phyloP scores from a whole-genome alignment of 768 basidiomycete genomes.

The Leccinum disarticulatum region DNA sequence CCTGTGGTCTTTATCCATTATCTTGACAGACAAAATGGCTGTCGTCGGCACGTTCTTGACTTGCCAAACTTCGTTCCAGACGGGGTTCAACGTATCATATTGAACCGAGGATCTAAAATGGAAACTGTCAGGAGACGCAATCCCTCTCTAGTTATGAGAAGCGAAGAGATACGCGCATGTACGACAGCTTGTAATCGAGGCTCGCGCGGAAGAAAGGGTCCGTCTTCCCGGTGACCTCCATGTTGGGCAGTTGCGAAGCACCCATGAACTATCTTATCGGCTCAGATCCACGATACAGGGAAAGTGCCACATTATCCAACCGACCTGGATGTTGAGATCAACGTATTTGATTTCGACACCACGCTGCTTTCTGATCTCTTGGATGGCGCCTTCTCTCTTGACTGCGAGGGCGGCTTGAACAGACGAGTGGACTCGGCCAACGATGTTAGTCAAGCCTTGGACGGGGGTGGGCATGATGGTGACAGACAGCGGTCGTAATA shows the following conservation, averaged over 20 bases:
- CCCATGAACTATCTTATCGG: constrained; percentile 58
- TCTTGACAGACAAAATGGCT: constrained; percentile 57
- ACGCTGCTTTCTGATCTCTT: constrained; percentile 33
- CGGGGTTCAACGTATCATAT: constrained; percentile 52
- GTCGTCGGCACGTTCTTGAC: constrained; percentile 69
- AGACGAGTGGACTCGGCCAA: constrained; percentile 9
- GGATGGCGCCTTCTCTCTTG: constrained; percentile 32
- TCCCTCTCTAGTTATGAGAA: neutral
- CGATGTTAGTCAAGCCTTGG: constrained; percentile 15
- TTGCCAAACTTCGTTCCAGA: constrained; percentile 77
- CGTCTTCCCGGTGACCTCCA: constrained; percentile 61
- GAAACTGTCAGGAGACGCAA: neutral
- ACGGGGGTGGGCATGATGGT: neutral
- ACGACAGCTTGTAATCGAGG: constrained; percentile 61
- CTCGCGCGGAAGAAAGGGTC: constrained; percentile 76
- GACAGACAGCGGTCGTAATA: neutral
- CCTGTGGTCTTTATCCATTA: constrained; percentile 69
- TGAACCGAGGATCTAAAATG: constrained; percentile 64
- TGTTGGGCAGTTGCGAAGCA: constrained; percentile 65
- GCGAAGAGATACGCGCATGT: constrained; percentile 48
- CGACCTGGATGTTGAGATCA: constrained; percentile 57
- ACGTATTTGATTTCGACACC: constrained; percentile 46
- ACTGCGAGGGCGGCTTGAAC: neutral
- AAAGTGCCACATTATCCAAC: neutral
- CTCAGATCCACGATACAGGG: constrained; percentile 2